Evolutionary conservation across 345 rosid genomes (phyloP).

Genomic region (Schrenkiella parvula): DNA sequence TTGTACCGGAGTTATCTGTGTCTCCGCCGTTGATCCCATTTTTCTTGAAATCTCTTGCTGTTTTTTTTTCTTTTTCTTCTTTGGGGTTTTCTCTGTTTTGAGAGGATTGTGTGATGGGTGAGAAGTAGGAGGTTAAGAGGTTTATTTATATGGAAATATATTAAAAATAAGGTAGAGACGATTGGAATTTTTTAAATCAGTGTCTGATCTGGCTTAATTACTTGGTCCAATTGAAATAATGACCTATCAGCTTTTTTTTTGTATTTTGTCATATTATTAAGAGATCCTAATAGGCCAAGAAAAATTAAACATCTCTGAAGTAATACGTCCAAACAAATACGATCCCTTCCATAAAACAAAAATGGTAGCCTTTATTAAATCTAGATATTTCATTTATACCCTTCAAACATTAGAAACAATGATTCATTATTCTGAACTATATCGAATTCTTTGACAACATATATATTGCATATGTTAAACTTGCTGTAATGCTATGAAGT

Average conservation of each 20-base stretch:
- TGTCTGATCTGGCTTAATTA: slow-evolving; percentile 1
- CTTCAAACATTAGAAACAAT: neutral
- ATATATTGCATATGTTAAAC: neutral
- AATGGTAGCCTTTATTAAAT: neutral
- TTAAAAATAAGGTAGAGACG: neutral
- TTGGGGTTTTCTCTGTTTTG: neutral
- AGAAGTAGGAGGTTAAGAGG: slow-evolving; percentile 16
- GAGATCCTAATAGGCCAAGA: neutral
- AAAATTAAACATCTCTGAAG: neutral
- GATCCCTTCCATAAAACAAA: neutral
- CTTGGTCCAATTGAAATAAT: neutral
- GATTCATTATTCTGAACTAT: neutral
- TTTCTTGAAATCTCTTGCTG: neutral
- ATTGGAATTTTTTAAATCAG: slow-evolving; percentile 2
- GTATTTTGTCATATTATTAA: neutral
- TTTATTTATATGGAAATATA: slow-evolving; percentile 21
- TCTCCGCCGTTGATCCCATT: slow-evolving; percentile 67
- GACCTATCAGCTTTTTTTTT: neutral
- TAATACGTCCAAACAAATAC: neutral
- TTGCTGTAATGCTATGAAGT: neutral
- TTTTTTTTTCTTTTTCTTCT: neutral
- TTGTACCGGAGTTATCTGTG: slow-evolving; percentile 65
- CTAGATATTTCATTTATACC: neutral
- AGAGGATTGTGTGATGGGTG: slow-evolving; percentile 23
- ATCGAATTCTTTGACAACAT: neutral